A percentile compares a stretch with the other conserved stretches of the same genome.
phyloP scores from a whole-genome alignment of 352 stramenopile genomes.

The Phytophthora brassicae region DNA sequence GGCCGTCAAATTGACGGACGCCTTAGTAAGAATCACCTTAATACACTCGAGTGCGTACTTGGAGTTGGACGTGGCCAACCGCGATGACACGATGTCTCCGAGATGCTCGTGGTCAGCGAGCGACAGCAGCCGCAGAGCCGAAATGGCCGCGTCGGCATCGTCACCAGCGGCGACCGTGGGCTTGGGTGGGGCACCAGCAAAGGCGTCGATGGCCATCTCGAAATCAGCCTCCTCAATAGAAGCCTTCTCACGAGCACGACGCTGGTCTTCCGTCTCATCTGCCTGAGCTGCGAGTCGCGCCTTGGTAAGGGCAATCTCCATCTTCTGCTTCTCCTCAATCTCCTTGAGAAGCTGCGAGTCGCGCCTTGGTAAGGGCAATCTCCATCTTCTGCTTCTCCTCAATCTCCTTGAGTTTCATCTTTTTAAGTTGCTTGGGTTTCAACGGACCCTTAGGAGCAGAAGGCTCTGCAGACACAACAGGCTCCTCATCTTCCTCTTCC shows the following conservation, averaged over 20 bases:
- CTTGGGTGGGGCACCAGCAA: conserved; percentile 48
- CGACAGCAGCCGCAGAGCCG: conserved; percentile 63
- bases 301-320: conserved; percentile 78
- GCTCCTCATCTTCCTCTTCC: conserved; percentile 72
- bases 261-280: conserved; percentile 65
- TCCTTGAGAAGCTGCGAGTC: conserved; percentile 64
- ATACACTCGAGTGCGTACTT: conserved; percentile 81
- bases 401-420: conserved; percentile 86
- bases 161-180: conserved; percentile 21
- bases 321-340: conserved; percentile 80
- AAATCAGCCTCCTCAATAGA: conserved; percentile 76
- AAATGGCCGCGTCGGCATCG: conserved; percentile 53
- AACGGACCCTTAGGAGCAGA: conserved; percentile 51
- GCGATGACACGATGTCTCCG: conserved; percentile 59
- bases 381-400: conserved; percentile 82
- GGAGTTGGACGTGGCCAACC: conserved; percentile 62
- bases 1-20: conserved; percentile 71
- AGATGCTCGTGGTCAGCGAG: conserved; percentile 78
- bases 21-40: conserved; percentile 82
- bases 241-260: conserved; percentile 56
- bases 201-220: conserved; percentile 75
- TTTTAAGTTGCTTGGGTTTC: conserved; percentile 88
- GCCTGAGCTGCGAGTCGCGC: conserved; percentile 69
- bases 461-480: conserved; percentile 23
- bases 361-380: conserved; percentile 72